phyloP scores from a whole-genome alignment of 345 rosid genomes.

The Pelargonium nanum region DNA sequence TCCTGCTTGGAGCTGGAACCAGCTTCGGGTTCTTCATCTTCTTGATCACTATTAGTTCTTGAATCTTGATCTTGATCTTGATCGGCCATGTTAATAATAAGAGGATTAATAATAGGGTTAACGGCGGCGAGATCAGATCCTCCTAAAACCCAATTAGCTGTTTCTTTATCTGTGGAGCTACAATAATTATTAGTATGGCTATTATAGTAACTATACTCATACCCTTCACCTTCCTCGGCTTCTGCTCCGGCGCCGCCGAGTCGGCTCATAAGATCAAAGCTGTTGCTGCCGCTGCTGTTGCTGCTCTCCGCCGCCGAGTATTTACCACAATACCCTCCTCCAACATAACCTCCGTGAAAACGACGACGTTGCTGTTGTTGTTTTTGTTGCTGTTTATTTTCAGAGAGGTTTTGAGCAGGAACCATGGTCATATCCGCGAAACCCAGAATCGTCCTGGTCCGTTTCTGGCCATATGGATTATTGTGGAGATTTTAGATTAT shows the following conservation, averaged over 20 bases:
- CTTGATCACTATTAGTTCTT: constrained; percentile 42
- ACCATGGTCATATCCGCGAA: constrained; percentile 58
- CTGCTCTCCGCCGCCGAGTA: constrained; percentile 6
- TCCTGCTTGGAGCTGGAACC: constrained; percentile 51
- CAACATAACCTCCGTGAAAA: constrained; percentile 3
- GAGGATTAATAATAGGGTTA: background rate
- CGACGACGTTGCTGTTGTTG: constrained; percentile 6
- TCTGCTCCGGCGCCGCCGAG: constrained; percentile 28
- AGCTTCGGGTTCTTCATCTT: constrained; percentile 21
- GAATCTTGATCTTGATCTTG: constrained; percentile 93
- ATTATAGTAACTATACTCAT: background rate
- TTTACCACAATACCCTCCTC: background rate
- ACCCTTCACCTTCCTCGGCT: constrained; percentile 23
- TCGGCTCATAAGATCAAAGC: constrained; percentile 31
- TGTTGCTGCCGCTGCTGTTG: constrained; percentile 14
- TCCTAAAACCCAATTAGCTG: constrained; percentile 7
- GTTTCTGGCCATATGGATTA: background rate
- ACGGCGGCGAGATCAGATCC: constrained; percentile 33
- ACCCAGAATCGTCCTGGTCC: constrained; percentile 13
- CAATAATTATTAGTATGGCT: background rate
- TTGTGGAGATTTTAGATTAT: background rate
- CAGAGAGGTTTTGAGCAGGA: constrained; percentile 37
- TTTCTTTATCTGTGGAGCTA: background rate
- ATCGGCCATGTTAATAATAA: constrained; percentile 3
- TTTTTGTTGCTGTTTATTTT: constrained; percentile 9